Evolutionary conservation across 1,139 yeast species (phyloP).

Genomic region (Blastobotrys persicus): DNA sequence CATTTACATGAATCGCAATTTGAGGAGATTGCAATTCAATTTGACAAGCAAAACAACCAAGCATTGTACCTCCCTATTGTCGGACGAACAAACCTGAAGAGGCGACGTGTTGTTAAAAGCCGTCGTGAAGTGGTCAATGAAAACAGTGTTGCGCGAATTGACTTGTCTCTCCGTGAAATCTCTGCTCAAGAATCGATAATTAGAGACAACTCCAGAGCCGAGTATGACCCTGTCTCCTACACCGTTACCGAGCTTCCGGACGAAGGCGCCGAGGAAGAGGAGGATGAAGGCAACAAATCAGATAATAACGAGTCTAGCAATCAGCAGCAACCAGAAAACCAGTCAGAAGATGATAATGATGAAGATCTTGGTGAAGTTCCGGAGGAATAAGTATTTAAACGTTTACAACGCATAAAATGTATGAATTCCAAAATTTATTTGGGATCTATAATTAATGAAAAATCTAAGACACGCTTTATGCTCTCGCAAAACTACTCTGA

Average conservation of each 20-base stretch:
- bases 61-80: constrained; percentile 77
- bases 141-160: constrained; percentile 48
- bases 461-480: no score
- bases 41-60: constrained; percentile 52
- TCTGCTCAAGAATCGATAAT: constrained; percentile 63
- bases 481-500: no score
- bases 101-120: constrained; percentile 67
- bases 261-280: constrained; percentile 5
- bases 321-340: background rate
- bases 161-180: constrained; percentile 67
- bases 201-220: constrained; percentile 67
- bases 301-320: background rate
- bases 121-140: constrained; percentile 50
- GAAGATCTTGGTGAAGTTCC: constrained; percentile 25
- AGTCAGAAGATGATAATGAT: background rate
- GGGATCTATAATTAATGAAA: background rate
- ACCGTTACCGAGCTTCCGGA: constrained; percentile 21
- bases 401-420: background rate
- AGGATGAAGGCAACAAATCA: background rate
- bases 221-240: constrained; percentile 63
- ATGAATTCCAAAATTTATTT: constrained; percentile 1
- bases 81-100: constrained; percentile 77
- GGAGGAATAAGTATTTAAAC: constrained; percentile 10
- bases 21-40: constrained; percentile 57
- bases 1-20: constrained; percentile 47